Base-by-base conservation (phyloP, 78 protist species). In the Dictyostelium purpureum region DNA sequence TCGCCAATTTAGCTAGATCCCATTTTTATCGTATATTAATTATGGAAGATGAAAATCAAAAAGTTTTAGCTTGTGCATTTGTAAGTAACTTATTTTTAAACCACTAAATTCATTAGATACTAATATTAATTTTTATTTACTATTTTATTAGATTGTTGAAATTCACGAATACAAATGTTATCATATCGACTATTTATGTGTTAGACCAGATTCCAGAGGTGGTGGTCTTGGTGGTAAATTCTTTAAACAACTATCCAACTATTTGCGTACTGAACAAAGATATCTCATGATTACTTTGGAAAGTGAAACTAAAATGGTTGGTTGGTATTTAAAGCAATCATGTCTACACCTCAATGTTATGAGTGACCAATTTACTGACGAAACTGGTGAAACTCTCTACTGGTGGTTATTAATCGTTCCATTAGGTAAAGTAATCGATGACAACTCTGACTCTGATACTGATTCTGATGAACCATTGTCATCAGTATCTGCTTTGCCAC, bases 221-320 rank as follows among this genome's bases (percentile, higher is more conserved):
- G 59, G 43, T 51, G 90, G 90, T 71, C 11, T 63, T 3, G 90
- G 90, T 83, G 90, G 90, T 18, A 83, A 83, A 71, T 83, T 83
- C 90, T 83, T 83, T 76, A 75, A 70, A 6, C 73, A 51, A 14
- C 42, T 83, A 47, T 28, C 66, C 28, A 57, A 18, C 31, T 59
- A 56, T 24, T 43, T 83, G 9, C 45, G 90, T 24, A 16, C 9
- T 14, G 90, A 83, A 38, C 79, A 71, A 26, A 31, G 77, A 31
- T 83, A 83, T 26, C 77, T 59, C 18, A 54, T 83, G 54, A 76
- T 83, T 18, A 70, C 90, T 24, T 31, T 83, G 1, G 90, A 83
- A 42, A 70, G 81, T 70, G 90, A 83, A 28, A 73, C 90, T n/a
- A 83, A 83, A 47, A 69, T 83, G 69, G 90, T 83, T 1, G 38